Conservation (phyloP, 2,329 filamentous ascomycete genomes). For the Eutypa lata region DNA sequence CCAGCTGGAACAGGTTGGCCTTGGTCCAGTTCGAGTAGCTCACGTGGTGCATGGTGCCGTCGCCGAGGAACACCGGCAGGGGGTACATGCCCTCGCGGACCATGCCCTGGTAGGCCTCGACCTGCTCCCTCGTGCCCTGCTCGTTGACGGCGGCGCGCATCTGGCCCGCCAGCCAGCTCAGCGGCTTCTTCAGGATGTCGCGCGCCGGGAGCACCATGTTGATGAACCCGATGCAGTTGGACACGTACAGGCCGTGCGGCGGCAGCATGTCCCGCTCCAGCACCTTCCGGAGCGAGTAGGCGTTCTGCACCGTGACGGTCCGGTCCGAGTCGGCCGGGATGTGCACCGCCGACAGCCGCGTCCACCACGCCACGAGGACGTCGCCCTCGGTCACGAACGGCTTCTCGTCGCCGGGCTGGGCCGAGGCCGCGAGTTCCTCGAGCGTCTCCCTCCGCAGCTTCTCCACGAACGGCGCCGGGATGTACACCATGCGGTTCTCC, state of each 20-base stretch:
- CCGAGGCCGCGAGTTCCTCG: slow-evolving; percentile 17
- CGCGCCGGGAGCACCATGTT: slow-evolving; percentile 17
- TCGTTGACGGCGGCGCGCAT: slow-evolving; percentile 28
- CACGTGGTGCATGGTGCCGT: slow-evolving; percentile 27
- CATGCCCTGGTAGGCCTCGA: slow-evolving; percentile 31
- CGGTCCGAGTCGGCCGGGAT: slow-evolving; percentile 16
- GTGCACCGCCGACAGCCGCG: slow-evolving; percentile 24
- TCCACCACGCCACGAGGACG: slow-evolving; percentile 35
- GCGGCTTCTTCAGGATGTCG: slow-evolving; percentile 26
- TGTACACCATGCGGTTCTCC: slow-evolving; percentile 34
- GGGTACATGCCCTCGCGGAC: slow-evolving; percentile 15
- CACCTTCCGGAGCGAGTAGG: slow-evolving; percentile 26
- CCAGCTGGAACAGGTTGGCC: slow-evolving; percentile 22
- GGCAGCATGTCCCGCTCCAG: slow-evolving; percentile 21
- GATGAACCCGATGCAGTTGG: slow-evolving; percentile 27
- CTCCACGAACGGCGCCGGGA: slow-evolving; percentile 28
- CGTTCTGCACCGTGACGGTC: slow-evolving; percentile 29
- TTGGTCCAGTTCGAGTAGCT: slow-evolving; percentile 31
- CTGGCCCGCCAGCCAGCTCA: slow-evolving; percentile 25
- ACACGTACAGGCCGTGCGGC: slow-evolving; percentile 21
- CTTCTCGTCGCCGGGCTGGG: not conserved
- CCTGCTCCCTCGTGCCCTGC: slow-evolving; percentile 30
- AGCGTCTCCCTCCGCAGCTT: slow-evolving; percentile 24
- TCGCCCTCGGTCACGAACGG: slow-evolving; percentile 37
- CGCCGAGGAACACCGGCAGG: slow-evolving; percentile 29